Evolutionary conservation across 1,139 yeast species (phyloP), one percentile per base, ranked within the genome.

Genomic region (Debaryomyces robertsiae): DNA sequence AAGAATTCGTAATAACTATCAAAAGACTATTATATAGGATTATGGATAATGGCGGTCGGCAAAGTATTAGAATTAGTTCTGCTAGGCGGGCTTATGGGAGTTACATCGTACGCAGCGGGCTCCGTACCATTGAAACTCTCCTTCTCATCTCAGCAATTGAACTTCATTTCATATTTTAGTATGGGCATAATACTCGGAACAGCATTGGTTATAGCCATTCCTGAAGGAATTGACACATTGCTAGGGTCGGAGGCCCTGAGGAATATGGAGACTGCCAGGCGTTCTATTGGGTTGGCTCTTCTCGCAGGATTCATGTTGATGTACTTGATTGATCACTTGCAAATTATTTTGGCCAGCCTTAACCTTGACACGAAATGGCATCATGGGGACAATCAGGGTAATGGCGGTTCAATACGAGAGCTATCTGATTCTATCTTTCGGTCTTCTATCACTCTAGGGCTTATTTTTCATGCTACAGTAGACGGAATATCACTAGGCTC

Each of bases 401-500:
- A 32, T 18, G 42, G 38, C 13, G 19, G 32, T n/a, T 25, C 39
- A 6, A 13, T 36, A 13, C 40, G 14, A 37, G 44, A 42, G 9
- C 5, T 40, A n/a, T 5, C 53, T 3, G 47, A 49, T 22, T 64
- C 69, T 2, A 44, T 64, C 4, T 27, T 58, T 9, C 38, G 48
- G 14, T 58, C 69, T 14, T 63, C 84, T 1, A 67, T 79, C 7
- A 78, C 86, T 0, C 53, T 84, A 6, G 90, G 91, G 0, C 67
- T 85, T 14, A 57, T 83, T 0, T 68, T 85, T 18, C 95, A 85
- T 54, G 80, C 88, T 0, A 53, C 80, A 4, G 79, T 87, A 1
- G 95, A 85, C 52, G 95, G 95, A 2, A 67, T 85, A n/a, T 82
- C 90, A 0, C 65, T 85, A 33, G 90, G 91, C 0, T 77, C 87